Evolutionary conservation across 2,329 filamentous ascomycete species (phyloP), one percentile per base, ranked within the genome.

Genomic region (Raffaelea arxii): DNA sequence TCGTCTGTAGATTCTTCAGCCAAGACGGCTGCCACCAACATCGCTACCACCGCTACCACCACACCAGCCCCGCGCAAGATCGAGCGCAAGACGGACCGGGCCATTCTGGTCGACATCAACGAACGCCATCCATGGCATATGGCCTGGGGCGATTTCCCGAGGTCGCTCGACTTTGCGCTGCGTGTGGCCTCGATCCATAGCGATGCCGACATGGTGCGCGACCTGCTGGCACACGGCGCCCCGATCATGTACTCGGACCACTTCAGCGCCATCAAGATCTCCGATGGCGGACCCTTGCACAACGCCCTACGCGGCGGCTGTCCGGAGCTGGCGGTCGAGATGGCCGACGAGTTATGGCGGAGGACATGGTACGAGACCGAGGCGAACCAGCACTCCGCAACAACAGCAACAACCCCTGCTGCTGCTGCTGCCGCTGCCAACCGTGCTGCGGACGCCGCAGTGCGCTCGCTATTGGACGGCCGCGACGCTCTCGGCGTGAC

Each of bases 211-310:
- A 25, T 54, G 1, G 47, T 52, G 39, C 48, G 49, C n/a, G 43
- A 48, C 3, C 43, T 56, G 25, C 43, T 55, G 11, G 52, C 53
- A n/a, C 46, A 48, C n/a, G 54, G 53, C 25, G 55, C 52, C 1
- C 44, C 49, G 19, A 53, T 55, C 44, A 22, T 25, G 3, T 50
- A 35, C n/a, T 42, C 45, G 11, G 38, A 42, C 36, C 24, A 43
- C 16, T 19, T 44, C 25, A 10, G 14, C 6, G 42, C 43, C 16
- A 22, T 36, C 41, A 39, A 39, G 22, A 37, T 21, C 32, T 22
- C 23, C 23, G 4, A 24, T 21, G 39, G 35, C 32, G 50, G 49
- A 19, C 43, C 51, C 19, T 37, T 55, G 6, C 53, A 55, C 43
- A 44, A 46, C n/a, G 53, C 53, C 10, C 46, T 55, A 24, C 46